phyloP scores from a whole-genome alignment of 2,329 filamentous ascomycete genomes.

The Exophiala phaeomuriformis region DNA sequence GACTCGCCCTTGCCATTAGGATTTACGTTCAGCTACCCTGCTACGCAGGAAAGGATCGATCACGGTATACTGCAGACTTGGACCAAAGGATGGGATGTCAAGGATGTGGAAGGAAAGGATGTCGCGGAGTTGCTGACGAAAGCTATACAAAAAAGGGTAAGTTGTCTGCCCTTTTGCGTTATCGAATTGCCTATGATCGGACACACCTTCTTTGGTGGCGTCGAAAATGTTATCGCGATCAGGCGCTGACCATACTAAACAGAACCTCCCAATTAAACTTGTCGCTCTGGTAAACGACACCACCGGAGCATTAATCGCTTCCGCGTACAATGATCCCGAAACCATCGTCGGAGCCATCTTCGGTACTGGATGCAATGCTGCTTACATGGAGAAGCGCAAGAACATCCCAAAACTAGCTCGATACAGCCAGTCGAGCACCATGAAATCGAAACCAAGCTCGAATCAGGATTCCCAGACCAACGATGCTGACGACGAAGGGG shows the following conservation, averaged over 20 bases:
- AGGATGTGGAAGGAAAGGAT: conserved; percentile 77
- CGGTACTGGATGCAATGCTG: conserved; percentile 84
- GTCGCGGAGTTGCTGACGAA: conserved; percentile 74
- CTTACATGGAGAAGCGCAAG: conserved; percentile 79
- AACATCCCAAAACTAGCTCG: conserved; percentile 81
- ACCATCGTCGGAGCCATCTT: conserved; percentile 94
- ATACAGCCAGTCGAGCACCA: conserved; percentile 43
- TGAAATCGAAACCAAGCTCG: background rate
- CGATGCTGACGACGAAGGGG: conserved; percentile 41
- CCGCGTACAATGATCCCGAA: conserved; percentile 75
- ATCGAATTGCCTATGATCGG: no score
- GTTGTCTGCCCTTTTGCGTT: conserved; percentile 5
- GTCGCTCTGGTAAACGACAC: conserved; percentile 91
- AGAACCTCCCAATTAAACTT: conserved; percentile 64
- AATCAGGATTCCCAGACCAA: conserved; percentile 53
- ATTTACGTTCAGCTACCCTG: conserved; percentile 94
- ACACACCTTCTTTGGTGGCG: no score
- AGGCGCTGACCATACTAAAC: background rate
- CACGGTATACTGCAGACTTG: conserved; percentile 87
- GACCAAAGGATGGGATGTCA: conserved; percentile 96
- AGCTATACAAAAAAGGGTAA: conserved; percentile 61
- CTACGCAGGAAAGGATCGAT: conserved; percentile 86
- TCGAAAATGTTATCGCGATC: no score
- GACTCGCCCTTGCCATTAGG: conserved; percentile 64
- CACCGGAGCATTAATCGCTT: conserved; percentile 85